Base-by-base conservation (phyloP, 2,329 filamentous ascomycete genomes). In the Cladophialophora immunda region DNA sequence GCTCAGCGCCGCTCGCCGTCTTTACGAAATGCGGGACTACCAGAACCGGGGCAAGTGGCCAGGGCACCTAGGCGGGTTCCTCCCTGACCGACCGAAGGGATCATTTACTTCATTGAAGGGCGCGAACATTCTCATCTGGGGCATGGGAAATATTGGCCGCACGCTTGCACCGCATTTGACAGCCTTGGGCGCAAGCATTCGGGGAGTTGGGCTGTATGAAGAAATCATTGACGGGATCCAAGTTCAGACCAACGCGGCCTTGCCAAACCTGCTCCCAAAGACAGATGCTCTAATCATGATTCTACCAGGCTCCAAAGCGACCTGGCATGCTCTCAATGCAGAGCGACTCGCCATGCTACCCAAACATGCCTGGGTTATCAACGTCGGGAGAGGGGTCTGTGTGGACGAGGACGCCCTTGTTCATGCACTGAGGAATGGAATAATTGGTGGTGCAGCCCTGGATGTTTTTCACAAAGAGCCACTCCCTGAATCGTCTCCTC, bases 381-480 rank as follows among this genome's bases (percentile, higher is more conserved):
- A 70, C 36, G 67, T 67, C 6, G 68, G 68, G 3, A 27, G 68
- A 62, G 70, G 70, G 8, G 58, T 60, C 4, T 63, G 55, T 45
- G 53, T 72, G n/a, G 66, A 70, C 25, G 68, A 70, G 32, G 60
- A 66, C 17, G 66, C 64, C 25, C 55, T 72, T 11, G 68, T 56
- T 15, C 55, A 69, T 13, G 70, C 70, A 2, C 65, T 72, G 1
- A 29, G 70, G 58, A 75, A 80, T 5, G 89, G 89, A 0, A 74
- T 71, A 2, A 91, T 93, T 70, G 80, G 83, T 13, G 91, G 90
- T 0, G 88, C 86, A 1, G 91, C 87, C 0, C 73, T 92, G 22
- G 91, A 93, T 79, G 90, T 93, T 0, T 93, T 89, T 74, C 85
- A 88, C 61, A 79, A 87, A 2, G 91, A 93, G 74, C 91, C 91